A percentile compares a stretch with the other conserved stretches of the same genome.
phyloP scores from a whole-genome alignment of 2,329 filamentous ascomycete genomes.

The Ophioceras dolichostomum region DNA sequence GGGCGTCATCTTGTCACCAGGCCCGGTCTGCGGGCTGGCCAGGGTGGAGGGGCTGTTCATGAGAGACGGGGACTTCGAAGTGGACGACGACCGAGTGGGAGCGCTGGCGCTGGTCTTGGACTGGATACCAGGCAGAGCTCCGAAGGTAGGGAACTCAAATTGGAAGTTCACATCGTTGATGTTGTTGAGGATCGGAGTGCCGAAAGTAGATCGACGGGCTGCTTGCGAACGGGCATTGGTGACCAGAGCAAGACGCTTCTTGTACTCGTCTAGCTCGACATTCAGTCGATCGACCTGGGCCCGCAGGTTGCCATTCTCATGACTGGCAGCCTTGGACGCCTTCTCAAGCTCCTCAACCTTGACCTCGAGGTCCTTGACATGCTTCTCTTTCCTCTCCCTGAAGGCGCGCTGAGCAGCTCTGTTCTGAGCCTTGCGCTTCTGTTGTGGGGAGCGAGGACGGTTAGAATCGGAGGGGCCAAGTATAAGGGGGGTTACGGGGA shows the following conservation, averaged over 20 bases:
- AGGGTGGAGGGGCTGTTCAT: slow-evolving; percentile 17
- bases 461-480: too few species aligned
- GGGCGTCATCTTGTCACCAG: slow-evolving; percentile 18
- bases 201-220: slow-evolving; percentile 34
- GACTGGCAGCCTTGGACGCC: slow-evolving; percentile 66
- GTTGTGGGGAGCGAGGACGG: slow-evolving; percentile 4
- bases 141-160: slow-evolving; percentile 94
- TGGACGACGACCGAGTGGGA: slow-evolving; percentile 6
- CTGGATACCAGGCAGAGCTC: slow-evolving; percentile 47
- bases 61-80: slow-evolving; percentile 4
- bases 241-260: slow-evolving; percentile 64
- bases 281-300: slow-evolving; percentile 84
- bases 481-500: too few species aligned
- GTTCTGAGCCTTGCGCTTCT: slow-evolving; percentile 96
- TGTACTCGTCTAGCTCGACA: slow-evolving; percentile 76
- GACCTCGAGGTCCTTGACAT: slow-evolving; percentile 71
- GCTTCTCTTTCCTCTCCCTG: slow-evolving; percentile 88
- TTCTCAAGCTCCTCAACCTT: slow-evolving; percentile 71
- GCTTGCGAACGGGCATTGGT: slow-evolving; percentile 15
- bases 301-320: slow-evolving; percentile 74
- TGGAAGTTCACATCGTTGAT: slow-evolving; percentile 72
- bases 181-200: slow-evolving; percentile 40
- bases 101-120: slow-evolving; percentile 4
- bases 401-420: slow-evolving; percentile 87
- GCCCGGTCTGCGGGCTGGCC: slow-evolving; percentile 20